Percentiles rank a stretch among this genome's conserved stretches.
phyloP scores from a whole-genome alignment of 495 filamentous ascomycete species.

The Penicillium diatomitis region DNA sequence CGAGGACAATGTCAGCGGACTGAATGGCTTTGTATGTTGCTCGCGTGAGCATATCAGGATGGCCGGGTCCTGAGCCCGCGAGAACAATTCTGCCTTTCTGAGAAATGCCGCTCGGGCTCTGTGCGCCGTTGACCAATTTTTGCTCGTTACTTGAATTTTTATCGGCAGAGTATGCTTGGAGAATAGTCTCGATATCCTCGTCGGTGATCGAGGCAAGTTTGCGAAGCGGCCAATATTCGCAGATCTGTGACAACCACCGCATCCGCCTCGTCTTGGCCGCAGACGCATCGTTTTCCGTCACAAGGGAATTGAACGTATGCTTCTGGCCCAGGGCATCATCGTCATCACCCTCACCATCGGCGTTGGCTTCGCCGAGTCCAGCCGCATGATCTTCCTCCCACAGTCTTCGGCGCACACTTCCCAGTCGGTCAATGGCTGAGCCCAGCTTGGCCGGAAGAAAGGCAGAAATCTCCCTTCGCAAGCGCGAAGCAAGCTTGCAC shows the following conservation, averaged over 20 bases:
- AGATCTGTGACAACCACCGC: conserved; percentile 91
- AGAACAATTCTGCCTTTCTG: conserved; percentile 66
- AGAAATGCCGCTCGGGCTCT: conserved; percentile 10
- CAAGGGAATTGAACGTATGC: conserved; percentile 76
- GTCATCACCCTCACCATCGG: conserved; percentile 59
- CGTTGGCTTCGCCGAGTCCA: conserved; percentile 30
- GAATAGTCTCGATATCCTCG: conserved; percentile 62
- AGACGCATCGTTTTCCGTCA: conserved; percentile 62
- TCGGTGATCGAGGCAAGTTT: conserved; percentile 72
- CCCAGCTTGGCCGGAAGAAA: conserved; percentile 75
- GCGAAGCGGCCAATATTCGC: conserved; percentile 94
- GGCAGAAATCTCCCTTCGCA: conserved; percentile 78
- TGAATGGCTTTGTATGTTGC: conserved; percentile 84
- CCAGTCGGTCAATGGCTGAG: conserved; percentile 66
- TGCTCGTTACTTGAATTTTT: conserved; percentile 7
- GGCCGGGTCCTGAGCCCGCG: conserved; percentile 86
- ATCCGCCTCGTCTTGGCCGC: conserved; percentile 73
- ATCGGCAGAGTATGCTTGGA: conserved; percentile 52
- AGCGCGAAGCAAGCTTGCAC: conserved; percentile 87
- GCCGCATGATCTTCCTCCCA: conserved; percentile 69
- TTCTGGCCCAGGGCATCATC: conserved; percentile 80
- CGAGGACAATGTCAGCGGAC: conserved; percentile 76
- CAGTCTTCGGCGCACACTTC: conserved; percentile 63
- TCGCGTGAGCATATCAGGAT: conserved; percentile 81
- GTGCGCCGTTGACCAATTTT: conserved; percentile 10